phyloP scores from a whole-genome alignment of 2,329 filamentous ascomycete genomes.

The Microdochium bolleyi region DNA sequence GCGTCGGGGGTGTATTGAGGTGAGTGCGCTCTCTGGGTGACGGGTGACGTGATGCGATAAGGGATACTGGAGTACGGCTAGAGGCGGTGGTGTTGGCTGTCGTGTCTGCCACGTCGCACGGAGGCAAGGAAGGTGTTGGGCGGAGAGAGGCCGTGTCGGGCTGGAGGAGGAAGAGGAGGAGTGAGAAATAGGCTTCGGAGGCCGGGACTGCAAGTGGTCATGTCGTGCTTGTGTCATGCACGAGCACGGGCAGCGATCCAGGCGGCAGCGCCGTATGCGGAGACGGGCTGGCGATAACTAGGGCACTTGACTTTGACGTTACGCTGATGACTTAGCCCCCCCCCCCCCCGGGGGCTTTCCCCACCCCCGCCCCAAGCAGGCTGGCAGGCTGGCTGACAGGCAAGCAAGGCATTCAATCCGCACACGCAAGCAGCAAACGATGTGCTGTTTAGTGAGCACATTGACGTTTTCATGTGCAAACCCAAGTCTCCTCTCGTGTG shows the following conservation, averaged over 20 bases:
- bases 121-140: background rate
- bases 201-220: background rate
- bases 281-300: too few relatives aligned
- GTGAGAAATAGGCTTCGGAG: background rate
- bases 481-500: too few relatives aligned
- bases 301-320: too few relatives aligned
- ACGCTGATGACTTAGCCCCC: too few relatives aligned
- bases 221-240: constrained; percentile 1
- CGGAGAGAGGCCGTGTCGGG: background rate
- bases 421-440: background rate
- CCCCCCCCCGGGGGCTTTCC: too few relatives aligned
- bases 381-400: too few relatives aligned
- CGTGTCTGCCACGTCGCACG: background rate
- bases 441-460: background rate
- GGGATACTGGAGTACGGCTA: background rate
- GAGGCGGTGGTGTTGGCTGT: background rate
- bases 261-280: background rate
- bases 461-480: too few relatives aligned
- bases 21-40: too few relatives aligned
- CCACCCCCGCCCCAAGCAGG: too few relatives aligned
- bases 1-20: too few relatives aligned
- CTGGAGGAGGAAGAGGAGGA: background rate
- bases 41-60: background rate
- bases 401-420: too few relatives aligned
- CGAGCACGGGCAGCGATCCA: background rate